phyloP scores from a whole-genome alignment of 2,329 filamentous ascomycete species.

The Pseudocercospora fuligena region DNA sequence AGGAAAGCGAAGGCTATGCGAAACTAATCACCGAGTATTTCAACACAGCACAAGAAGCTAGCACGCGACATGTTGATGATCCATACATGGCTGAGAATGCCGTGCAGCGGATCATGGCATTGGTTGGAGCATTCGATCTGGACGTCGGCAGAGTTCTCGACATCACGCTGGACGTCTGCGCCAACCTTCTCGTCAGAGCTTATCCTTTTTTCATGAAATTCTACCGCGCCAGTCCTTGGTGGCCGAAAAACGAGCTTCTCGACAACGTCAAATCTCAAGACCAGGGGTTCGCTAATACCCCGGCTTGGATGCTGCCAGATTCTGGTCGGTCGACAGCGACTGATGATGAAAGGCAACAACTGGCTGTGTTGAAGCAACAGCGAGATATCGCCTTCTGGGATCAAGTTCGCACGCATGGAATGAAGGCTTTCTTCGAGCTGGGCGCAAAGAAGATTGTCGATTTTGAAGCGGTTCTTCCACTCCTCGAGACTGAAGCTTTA shows the following conservation, averaged over 20 bases:
- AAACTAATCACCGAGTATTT: slow-evolving; percentile 97
- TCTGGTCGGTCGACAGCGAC: slow-evolving; percentile 66
- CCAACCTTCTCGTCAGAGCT: slow-evolving; percentile 89
- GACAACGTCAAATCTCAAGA: slow-evolving; percentile 54
- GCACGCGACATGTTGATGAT: slow-evolving; percentile 71
- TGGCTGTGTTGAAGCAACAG: slow-evolving; percentile 61
- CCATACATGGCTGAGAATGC: slow-evolving; percentile 81
- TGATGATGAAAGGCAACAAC: slow-evolving; percentile 69
- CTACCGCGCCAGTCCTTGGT: slow-evolving; percentile 91
- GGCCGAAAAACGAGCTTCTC: slow-evolving; percentile 72
- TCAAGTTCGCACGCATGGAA: slow-evolving; percentile 73
- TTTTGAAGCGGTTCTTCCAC: slow-evolving; percentile 49
- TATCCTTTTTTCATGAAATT: slow-evolving; percentile 94
- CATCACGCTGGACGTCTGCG: slow-evolving; percentile 92
- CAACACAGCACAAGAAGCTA: slow-evolving; percentile 69
- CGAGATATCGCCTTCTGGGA: slow-evolving; percentile 83
- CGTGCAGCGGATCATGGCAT: slow-evolving; percentile 88
- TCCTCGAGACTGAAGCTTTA: slow-evolving; percentile 37
- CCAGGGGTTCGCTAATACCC: slow-evolving; percentile 69
- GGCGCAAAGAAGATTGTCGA: slow-evolving; percentile 72
- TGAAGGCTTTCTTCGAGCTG: slow-evolving; percentile 88
- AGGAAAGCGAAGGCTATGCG: slow-evolving; percentile 95
- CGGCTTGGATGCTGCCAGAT: slow-evolving; percentile 80
- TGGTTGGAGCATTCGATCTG: slow-evolving; percentile 95
- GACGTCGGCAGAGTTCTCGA: slow-evolving; percentile 94